These are phyloP conservation scores for Lanzia echinophila DNA, from an alignment of 2,329 filamentous ascomycete species.

Conservation along the genomic window DNA sequence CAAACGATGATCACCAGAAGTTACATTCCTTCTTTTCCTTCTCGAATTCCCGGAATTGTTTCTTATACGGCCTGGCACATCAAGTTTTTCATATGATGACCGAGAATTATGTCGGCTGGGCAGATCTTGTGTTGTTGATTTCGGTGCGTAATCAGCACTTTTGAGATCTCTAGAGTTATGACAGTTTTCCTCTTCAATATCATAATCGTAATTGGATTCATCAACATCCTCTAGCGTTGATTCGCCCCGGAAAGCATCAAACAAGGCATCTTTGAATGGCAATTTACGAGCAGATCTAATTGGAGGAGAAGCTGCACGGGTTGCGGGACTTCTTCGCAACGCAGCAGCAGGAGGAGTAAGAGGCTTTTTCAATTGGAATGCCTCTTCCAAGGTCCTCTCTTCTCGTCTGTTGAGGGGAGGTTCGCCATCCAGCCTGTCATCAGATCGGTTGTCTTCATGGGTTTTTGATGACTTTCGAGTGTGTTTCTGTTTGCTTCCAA, in stretches of 20 bases:
- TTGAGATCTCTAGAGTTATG: constrained; percentile 9
- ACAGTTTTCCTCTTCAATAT: constrained; percentile 19
- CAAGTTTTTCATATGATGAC: constrained; percentile 9
- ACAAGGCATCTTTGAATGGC: constrained; percentile 51
- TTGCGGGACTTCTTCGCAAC: constrained; percentile 51
- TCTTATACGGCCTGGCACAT: constrained; percentile 9
- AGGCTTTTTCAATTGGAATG: constrained; percentile 4
- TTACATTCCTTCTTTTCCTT: constrained; percentile 17
- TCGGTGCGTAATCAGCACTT: constrained; percentile 8
- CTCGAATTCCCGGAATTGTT: constrained; percentile 11
- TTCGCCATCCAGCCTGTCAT: neutral
- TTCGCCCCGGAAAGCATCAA: constrained; percentile 57
- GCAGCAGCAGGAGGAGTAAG: constrained; percentile 29
- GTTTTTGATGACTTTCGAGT: constrained; percentile 20
- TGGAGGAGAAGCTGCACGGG: constrained; percentile 43
- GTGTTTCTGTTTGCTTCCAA: constrained; percentile 11
- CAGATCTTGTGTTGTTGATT: constrained; percentile 10
- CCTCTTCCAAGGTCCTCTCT: neutral
- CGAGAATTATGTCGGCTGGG: constrained; percentile 8
- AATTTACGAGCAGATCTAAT: constrained; percentile 40
- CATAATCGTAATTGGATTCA: constrained; percentile 11
- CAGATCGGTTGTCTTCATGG: neutral
- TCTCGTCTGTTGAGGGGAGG: neutral
- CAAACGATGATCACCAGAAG: constrained; percentile 22
- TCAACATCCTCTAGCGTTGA: constrained; percentile 34